Percentiles rank a stretch among this genome's conserved stretches.
phyloP scores from a whole-genome alignment of 208 protist species.

The Acanthamoeba castellanii region DNA sequence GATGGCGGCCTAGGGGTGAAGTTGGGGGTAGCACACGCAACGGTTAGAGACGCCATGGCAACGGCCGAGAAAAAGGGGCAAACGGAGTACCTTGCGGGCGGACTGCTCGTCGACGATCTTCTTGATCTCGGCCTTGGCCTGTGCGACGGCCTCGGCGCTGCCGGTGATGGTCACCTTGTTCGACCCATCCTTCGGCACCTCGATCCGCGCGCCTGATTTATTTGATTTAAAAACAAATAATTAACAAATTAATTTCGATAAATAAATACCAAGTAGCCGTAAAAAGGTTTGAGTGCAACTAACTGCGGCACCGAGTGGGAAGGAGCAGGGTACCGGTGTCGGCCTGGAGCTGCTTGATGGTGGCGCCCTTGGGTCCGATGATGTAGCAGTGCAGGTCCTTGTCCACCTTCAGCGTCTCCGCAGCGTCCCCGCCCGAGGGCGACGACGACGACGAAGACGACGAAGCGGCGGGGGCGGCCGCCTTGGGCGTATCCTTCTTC shows the following conservation, averaged over 20 bases:
- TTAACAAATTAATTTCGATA: not conserved
- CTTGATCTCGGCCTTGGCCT: conserved; percentile 41
- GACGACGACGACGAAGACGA: not conserved
- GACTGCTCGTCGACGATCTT: conserved; percentile 54
- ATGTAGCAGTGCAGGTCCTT: conserved; percentile 60
- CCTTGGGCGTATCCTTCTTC: not conserved
- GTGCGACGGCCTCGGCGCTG: conserved; percentile 13
- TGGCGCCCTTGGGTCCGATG: conserved; percentile 35
- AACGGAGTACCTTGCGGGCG: not conserved
- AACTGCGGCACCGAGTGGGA: not conserved
- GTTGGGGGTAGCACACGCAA: not conserved
- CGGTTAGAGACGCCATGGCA: not conserved
- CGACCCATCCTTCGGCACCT: conserved; percentile 41
- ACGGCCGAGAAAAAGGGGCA: no score
- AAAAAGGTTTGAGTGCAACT: no score
- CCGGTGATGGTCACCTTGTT: conserved; percentile 57
- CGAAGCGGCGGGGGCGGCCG: not conserved
- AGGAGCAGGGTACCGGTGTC: not conserved
- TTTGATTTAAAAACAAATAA: not conserved
- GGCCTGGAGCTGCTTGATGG: conserved; percentile 53
- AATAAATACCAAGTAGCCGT: no score
- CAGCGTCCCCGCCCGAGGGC: no score
- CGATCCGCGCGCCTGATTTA: not conserved
- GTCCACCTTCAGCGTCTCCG: not conserved
- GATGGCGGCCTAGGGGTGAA: conserved; percentile 11